phyloP scores from a whole-genome alignment of 495 filamentous ascomycete species.

The Penicillium odoratum region DNA sequence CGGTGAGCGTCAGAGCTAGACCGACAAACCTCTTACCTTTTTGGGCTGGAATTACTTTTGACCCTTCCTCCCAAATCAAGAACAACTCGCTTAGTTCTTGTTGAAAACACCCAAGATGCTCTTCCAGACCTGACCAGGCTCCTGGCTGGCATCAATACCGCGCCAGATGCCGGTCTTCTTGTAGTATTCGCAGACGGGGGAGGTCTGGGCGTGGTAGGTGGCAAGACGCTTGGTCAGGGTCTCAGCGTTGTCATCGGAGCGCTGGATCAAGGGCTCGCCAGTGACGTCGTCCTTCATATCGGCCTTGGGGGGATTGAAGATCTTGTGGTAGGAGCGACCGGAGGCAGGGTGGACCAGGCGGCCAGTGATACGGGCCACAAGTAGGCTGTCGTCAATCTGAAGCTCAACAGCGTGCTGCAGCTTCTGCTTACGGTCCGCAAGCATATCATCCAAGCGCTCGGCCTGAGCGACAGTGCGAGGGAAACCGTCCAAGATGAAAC shows the following conservation, averaged over 20 bases:
- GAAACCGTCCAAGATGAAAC: conserved; percentile 99
- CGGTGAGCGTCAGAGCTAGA: conserved; percentile 13
- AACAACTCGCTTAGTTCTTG: conserved; percentile 37
- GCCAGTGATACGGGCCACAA: conserved; percentile 95
- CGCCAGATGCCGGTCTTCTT: conserved; percentile 96
- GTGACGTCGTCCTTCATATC: conserved; percentile 95
- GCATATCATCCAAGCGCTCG: conserved; percentile 91
- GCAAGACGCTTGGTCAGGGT: conserved; percentile 90
- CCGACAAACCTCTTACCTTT: conserved; percentile 14
- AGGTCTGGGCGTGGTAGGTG: conserved; percentile 93
- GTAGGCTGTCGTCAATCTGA: conserved; percentile 90
- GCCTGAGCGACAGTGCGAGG: conserved; percentile 95
- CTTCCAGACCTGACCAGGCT: conserved; percentile 95
- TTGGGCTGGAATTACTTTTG: background rate
- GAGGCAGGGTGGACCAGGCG: conserved; percentile 94
- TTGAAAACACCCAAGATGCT: conserved; percentile 83
- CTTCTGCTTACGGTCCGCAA: conserved; percentile 66
- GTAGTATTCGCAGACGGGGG: conserved; percentile 93
- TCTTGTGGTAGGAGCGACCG: conserved; percentile 93
- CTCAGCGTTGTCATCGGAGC: conserved; percentile 96
- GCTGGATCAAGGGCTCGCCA: conserved; percentile 94
- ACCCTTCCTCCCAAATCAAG: conserved; percentile 1
- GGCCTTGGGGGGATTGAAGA: conserved; percentile 97
- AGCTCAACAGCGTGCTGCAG: conserved; percentile 94
- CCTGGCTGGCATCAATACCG: conserved; percentile 93